These are phyloP conservation scores for Taxillus chinensis DNA, from an alignment of 164 flowering plant species.

Conservation along the genomic window DNA sequence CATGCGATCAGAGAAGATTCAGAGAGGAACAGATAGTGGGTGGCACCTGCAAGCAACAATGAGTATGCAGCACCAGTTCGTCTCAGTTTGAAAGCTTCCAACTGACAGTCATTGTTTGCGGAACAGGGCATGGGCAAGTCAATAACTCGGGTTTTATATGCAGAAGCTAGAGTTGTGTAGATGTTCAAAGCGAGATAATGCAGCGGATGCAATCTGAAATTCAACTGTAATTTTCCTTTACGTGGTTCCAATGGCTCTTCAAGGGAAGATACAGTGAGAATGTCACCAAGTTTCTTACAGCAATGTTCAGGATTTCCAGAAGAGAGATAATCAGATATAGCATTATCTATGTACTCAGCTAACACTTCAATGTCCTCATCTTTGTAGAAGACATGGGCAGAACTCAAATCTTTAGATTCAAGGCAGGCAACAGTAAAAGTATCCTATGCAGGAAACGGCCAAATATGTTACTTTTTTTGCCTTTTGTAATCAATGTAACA, in stretches of 20 bases:
- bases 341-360: conserved; percentile 29
- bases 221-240: conserved; percentile 10
- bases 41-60: conserved; percentile 51
- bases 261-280: conserved; percentile 24
- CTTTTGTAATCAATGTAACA: no score
- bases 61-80: conserved; percentile 48
- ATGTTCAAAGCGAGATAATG: conserved; percentile 46
- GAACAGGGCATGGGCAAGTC: conserved; percentile 13
- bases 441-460: conserved; percentile 21
- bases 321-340: conserved; percentile 33
- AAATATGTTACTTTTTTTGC: background rate
- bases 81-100: conserved; percentile 26
- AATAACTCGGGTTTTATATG: conserved; percentile 38
- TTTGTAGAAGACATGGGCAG: conserved; percentile 3
- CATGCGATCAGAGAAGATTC: conserved; percentile 49
- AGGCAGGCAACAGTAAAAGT: conserved; percentile 5
- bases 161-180: conserved; percentile 53
- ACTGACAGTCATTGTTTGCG: conserved; percentile 7
- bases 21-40: conserved; percentile 36
- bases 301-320: conserved; percentile 39
- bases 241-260: conserved; percentile 9
- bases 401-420: conserved; percentile 4
- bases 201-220: conserved; percentile 34
- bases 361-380: conserved; percentile 19
- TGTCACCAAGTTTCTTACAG: conserved; percentile 43